phyloP scores from a whole-genome alignment of 768 basidiomycete genomes.

The Termitomyces sp. region DNA sequence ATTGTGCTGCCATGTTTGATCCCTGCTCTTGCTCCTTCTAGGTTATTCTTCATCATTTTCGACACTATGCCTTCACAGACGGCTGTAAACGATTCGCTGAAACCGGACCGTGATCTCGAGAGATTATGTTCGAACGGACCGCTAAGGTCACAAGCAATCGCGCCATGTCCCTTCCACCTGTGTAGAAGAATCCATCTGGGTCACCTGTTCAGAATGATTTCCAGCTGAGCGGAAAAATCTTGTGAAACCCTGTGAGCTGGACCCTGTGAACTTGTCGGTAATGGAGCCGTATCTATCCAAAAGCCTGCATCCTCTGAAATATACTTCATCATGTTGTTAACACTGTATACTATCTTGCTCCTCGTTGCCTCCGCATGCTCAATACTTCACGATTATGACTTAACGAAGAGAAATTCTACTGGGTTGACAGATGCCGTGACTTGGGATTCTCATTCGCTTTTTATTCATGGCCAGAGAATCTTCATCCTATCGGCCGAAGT shows the following conservation, averaged over 20 bases:
- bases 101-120: neutral
- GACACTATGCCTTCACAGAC: neutral
- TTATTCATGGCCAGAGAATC: slow-evolving; percentile 47
- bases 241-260: neutral
- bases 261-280: neutral
- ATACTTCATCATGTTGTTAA: slow-evolving; percentile 5
- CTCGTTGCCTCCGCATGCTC: slow-evolving; percentile 6
- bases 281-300: neutral
- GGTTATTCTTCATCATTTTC: neutral
- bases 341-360: slow-evolving; percentile 9
- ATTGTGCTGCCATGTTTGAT: neutral
- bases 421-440: slow-evolving; percentile 43
- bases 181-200: neutral
- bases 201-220: slow-evolving; percentile 5
- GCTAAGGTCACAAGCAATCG: neutral
- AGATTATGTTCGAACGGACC: neutral
- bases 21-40: neutral
- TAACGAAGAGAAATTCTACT: slow-evolving; percentile 28
- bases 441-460: slow-evolving; percentile 58
- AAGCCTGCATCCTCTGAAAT: neutral
- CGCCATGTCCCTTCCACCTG: neutral
- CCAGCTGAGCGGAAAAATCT: neutral
- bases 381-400: neutral
- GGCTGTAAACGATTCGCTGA: neutral
- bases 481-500: slow-evolving; percentile 60